phyloP scores from a whole-genome alignment of 2,329 filamentous ascomycete species.

The Venturia oleaginea region DNA sequence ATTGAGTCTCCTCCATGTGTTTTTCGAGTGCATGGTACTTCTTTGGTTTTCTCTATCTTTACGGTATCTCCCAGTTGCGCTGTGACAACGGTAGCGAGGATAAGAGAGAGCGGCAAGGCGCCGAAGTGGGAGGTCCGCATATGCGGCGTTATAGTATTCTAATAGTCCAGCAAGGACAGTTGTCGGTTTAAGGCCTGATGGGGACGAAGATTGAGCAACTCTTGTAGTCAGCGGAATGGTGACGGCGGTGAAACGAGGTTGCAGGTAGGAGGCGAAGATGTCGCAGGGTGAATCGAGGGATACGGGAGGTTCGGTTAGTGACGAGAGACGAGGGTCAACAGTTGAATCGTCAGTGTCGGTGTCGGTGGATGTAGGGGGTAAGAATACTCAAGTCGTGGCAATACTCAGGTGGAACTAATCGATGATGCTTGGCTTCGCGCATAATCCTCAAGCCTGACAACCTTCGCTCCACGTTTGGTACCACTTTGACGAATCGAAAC shows the following conservation, averaged over 20 bases:
- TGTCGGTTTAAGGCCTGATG: background rate
- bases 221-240: background rate
- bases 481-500: no score
- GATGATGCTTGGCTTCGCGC: no score
- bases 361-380: no score
- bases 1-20: slow-evolving; percentile 38
- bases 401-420: no score
- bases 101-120: background rate
- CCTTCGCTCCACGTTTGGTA: no score
- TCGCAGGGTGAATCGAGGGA: background rate
- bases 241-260: background rate
- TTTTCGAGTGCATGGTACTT: slow-evolving; percentile 35
- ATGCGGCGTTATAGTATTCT: background rate
- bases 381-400: no score
- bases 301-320: background rate
- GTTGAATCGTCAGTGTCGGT: no score
- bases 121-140: background rate
- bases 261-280: background rate
- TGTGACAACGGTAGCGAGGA: background rate
- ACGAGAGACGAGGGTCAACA: no score
- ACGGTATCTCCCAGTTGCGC: slow-evolving; percentile 18
- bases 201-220: background rate
- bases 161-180: background rate
- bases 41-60: slow-evolving; percentile 34
- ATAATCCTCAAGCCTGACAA: no score